phyloP scores from a whole-genome alignment of 345 rosid species.

The Lepidium africanum region DNA sequence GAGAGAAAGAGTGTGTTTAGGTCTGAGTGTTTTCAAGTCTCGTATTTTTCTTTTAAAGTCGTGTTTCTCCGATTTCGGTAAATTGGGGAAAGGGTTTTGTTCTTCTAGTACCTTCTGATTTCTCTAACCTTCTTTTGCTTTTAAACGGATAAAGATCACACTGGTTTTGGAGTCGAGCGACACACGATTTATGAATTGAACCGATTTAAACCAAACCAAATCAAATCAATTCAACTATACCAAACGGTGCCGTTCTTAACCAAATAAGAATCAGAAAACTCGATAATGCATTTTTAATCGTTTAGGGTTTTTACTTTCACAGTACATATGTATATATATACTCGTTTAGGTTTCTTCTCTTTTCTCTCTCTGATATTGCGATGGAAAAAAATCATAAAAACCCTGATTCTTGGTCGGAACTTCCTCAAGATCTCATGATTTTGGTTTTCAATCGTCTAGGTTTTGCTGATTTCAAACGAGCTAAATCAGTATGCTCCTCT shows the following conservation, averaged over 20 bases:
- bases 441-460: neutral
- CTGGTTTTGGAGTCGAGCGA: neutral
- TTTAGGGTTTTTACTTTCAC: no score
- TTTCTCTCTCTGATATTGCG: no score
- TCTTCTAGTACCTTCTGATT: conserved; percentile 15
- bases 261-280: no score
- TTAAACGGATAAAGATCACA: conserved; percentile 19
- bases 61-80: conserved; percentile 1
- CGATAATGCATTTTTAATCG: no score
- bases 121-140: neutral
- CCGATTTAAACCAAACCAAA: neutral
- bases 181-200: neutral
- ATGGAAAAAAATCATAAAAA: neutral
- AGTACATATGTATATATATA: no score
- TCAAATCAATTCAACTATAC: neutral
- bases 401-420: neutral
- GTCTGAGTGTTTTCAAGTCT: conserved; percentile 13
- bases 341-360: no score
- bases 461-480: neutral
- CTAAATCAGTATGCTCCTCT: neutral
- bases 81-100: neutral
- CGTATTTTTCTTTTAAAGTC: neutral
- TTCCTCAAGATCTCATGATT: neutral
- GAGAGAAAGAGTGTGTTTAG: neutral
- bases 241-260: no score